phyloP scores from a whole-genome alignment of 371 early-diverging fungal species.

The Mortierella sp. region DNA sequence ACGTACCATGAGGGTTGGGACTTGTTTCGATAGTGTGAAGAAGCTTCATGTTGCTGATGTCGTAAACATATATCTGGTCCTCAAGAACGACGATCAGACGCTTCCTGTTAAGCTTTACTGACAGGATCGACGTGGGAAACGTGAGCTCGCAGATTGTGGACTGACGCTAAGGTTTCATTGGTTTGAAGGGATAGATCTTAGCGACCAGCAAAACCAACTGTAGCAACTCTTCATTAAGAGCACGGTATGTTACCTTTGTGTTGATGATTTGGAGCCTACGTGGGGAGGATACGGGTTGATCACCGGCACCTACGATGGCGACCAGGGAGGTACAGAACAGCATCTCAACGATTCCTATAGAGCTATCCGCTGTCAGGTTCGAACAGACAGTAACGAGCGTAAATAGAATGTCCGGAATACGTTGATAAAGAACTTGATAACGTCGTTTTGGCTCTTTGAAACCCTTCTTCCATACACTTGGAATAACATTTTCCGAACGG shows the following conservation, averaged over 20 bases:
- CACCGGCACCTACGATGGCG: constrained; percentile 95
- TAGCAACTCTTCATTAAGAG: too few relatives aligned
- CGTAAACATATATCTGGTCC: constrained; percentile 90
- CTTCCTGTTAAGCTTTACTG: constrained; percentile 94
- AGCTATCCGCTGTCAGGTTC: constrained; percentile 74
- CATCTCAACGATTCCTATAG: constrained; percentile 97
- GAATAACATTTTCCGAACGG: constrained; percentile 95
- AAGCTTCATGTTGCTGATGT: constrained; percentile 96
- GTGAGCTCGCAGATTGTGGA: constrained; percentile 96
- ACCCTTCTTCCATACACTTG: constrained; percentile 64
- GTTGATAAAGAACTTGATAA: too few relatives aligned
- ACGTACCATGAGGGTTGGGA: constrained; percentile 86
- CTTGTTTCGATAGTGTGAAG: constrained; percentile 94
- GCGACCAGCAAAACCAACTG: too few relatives aligned
- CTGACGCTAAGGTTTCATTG: too few relatives aligned
- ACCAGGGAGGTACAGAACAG: constrained; percentile 95
- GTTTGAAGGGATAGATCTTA: too few relatives aligned
- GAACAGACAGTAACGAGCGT: not conserved
- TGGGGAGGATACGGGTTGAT: constrained; percentile 91
- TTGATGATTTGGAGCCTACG: constrained; percentile 93
- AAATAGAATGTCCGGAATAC: not conserved
- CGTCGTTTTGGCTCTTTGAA: too few relatives aligned
- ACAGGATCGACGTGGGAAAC: constrained; percentile 90
- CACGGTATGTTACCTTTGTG: constrained; percentile 91
- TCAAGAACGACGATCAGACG: constrained; percentile 93